Base-by-base conservation (phyloP, 2,329 filamentous ascomycete genomes). In the Fusarium oxysporum region DNA sequence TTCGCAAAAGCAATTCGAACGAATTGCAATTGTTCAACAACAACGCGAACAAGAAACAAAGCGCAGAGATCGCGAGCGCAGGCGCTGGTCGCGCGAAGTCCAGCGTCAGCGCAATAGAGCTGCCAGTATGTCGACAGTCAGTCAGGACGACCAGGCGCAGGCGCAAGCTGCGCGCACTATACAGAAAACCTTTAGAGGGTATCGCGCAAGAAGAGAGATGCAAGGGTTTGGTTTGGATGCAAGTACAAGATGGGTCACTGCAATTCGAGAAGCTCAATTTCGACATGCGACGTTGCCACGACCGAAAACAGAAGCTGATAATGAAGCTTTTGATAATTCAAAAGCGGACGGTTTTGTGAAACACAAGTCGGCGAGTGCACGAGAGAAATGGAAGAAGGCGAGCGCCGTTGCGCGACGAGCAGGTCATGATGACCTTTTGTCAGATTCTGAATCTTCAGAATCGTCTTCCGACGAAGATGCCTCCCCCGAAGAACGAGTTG, bases 161-260 rank as follows among this genome's bases (percentile, higher is more conserved):
- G 78, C 82, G 28, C 82, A 84, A 55, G 90, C 90, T 5, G 89
- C 89, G 7, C 84, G 83, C 28, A 77, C 89, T 32, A 91, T 92
- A 51, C 90, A 94, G 84, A 90, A 91, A 73, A 92, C 91, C 32
- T 97, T 95, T 79, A 88, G 94, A 38, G 93, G 94, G 10, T 93
- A 97, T 80, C 88, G 92, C 60, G 87, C 89, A 54, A 88, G 94
- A 47, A 85, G 94, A 53, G 91, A 94, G 80, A 85, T 96, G 75
- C 81, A 88, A 44, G 94, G 94, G 0, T 85, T 92, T 72, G 88
- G 88, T 4, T 80, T 97, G 38, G 88, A 93, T 80, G 88, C 93
- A n/a, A 89, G 86, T 35, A 90, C 91, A 35, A 85, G 93, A 76
- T 95, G 92, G 92, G 84, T 89, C 16, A 90, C 93, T 77, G 92